Evolutionary conservation across 2,329 filamentous ascomycete species (phyloP).

Genomic region (Fusarium metavorans): DNA sequence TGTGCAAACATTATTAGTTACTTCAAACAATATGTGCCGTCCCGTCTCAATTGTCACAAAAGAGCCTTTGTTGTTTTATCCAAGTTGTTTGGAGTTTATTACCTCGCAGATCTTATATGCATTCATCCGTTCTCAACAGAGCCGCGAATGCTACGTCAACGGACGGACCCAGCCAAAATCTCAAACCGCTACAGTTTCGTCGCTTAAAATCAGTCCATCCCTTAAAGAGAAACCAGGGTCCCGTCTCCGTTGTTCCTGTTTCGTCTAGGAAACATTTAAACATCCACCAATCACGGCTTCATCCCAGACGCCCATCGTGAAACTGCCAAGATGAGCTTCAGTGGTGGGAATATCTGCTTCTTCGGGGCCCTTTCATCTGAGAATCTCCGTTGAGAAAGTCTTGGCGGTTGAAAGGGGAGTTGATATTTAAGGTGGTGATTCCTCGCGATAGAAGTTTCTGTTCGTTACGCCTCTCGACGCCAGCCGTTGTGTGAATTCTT

Average conservation of each 20-base stretch:
- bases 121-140: neutral
- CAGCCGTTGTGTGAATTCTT: conserved; percentile 11
- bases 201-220: conserved; percentile 17
- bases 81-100: neutral
- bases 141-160: conserved; percentile 1
- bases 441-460: neutral
- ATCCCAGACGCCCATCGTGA: conserved; percentile 22
- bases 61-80: neutral
- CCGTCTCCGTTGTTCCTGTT: conserved; percentile 8
- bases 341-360: conserved; percentile 36
- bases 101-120: neutral
- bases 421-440: conserved; percentile 27
- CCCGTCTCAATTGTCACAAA: neutral
- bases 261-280: conserved; percentile 10
- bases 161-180: conserved; percentile 1
- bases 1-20: neutral
- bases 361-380: conserved; percentile 7
- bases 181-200: conserved; percentile 32
- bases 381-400: neutral
- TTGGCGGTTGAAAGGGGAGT: neutral
- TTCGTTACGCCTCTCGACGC: conserved; percentile 18
- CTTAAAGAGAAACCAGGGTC: neutral
- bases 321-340: conserved; percentile 33
- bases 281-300: conserved; percentile 33
- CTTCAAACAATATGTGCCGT: neutral